phyloP scores from a whole-genome alignment of 208 protist genomes.

The Trypanosoma lewisi region DNA sequence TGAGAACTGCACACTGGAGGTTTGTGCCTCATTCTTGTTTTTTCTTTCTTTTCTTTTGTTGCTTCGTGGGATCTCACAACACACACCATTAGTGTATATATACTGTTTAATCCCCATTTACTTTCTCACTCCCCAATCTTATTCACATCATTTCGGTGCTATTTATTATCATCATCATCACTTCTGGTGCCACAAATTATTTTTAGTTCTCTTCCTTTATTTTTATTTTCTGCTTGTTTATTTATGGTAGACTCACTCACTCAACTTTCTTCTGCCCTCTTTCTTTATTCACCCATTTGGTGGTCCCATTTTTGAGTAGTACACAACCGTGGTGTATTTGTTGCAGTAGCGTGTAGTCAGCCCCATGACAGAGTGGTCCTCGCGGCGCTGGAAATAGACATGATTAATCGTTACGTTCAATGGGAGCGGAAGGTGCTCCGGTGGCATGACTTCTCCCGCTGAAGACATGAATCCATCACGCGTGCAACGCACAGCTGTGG shows the following conservation, averaged over 20 bases:
- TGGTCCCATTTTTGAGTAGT: conserved; percentile 47
- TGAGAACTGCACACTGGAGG: too few relatives aligned
- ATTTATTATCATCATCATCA: too few relatives aligned
- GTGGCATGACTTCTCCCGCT: conserved; percentile 40
- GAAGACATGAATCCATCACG: conserved; percentile 53
- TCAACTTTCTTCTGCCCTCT: too few relatives aligned
- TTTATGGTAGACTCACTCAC: too few relatives aligned
- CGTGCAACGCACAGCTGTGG: conserved; percentile 77
- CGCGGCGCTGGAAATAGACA: conserved; percentile 90
- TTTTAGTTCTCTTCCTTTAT: too few relatives aligned
- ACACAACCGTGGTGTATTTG: conserved; percentile 90
- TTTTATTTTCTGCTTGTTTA: too few relatives aligned
- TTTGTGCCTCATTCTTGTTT: neutral
- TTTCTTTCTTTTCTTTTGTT: neutral
- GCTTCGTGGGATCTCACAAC: neutral
- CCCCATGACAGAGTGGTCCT: conserved; percentile 85
- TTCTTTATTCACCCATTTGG: neutral
- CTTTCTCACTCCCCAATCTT: too few relatives aligned
- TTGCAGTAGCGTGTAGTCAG: conserved; percentile 88
- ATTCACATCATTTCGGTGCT: too few relatives aligned
- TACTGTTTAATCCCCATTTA: too few relatives aligned
- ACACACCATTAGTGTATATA: neutral
- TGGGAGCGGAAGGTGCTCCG: conserved; percentile 83
- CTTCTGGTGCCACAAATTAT: too few relatives aligned
- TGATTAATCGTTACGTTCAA: conserved; percentile 91